Conservation (phyloP, 2,329 filamentous ascomycete genomes). For the Aspergillus hiratsukae region DNA sequence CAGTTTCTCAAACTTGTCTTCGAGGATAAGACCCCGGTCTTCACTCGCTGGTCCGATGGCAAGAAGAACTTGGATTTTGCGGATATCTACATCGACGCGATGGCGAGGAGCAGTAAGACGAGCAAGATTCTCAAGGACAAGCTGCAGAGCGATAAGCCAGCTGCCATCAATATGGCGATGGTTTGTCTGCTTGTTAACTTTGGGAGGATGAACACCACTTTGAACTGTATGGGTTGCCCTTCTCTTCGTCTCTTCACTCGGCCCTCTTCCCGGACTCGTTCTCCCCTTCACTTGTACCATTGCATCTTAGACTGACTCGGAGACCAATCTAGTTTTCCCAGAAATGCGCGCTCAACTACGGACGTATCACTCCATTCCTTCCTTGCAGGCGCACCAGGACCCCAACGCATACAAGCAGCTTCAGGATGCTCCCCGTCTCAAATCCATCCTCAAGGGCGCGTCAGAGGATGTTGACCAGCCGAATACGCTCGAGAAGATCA, state of each 20-base stretch:
- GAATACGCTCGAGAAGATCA: conserved; percentile 76
- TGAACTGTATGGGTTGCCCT: conserved; percentile 69
- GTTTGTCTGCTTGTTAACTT: conserved; percentile 96
- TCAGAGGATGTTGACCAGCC: conserved; percentile 89
- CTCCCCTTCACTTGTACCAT: not conserved
- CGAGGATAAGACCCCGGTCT: conserved; percentile 62
- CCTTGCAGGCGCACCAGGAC: conserved; percentile 89
- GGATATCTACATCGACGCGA: conserved; percentile 96
- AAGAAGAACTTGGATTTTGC: conserved; percentile 74
- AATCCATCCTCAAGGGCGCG: conserved; percentile 95
- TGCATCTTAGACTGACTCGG: conserved; percentile 1
- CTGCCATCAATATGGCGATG: conserved; percentile 98
- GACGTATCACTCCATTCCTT: conserved; percentile 97
- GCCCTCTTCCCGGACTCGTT: not conserved
- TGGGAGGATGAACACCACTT: conserved; percentile 95
- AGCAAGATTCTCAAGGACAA: conserved; percentile 98
- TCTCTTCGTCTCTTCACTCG: not conserved
- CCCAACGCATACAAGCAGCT: conserved; percentile 96
- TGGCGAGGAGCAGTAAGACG: conserved; percentile 97
- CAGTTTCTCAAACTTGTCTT: conserved; percentile 61
- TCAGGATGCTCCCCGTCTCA: conserved; percentile 90
- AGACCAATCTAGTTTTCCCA: conserved; percentile 69
- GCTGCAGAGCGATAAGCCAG: conserved; percentile 82
- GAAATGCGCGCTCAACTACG: conserved; percentile 97
- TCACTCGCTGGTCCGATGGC: conserved; percentile 86